Evolutionary conservation across 2,329 filamentous ascomycete species (phyloP), one percentile per base, ranked within the genome.

Genomic region (Westerdykella aurantiaca): DNA sequence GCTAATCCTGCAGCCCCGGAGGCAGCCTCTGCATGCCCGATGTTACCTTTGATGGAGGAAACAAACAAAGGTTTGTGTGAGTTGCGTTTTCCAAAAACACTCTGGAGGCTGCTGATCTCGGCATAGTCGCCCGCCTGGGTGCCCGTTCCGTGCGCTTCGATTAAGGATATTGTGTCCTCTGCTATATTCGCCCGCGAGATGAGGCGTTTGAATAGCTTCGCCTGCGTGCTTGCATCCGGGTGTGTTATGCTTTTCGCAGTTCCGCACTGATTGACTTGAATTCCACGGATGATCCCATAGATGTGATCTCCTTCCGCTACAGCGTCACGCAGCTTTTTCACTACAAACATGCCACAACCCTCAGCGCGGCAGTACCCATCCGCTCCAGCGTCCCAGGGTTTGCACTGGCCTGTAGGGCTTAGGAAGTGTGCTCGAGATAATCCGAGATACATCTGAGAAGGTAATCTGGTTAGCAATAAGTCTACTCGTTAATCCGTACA

Each of bases 291-390:
- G 9, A 60, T 47, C 6, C 51, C 57, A 3, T 48, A 43, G 22
- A 63, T 55, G 16, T 52, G 50, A 34, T 63, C 57, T 17, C 51
- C 42, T 33, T 58, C 55, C 4, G 41, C 38, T 6, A 58, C 33
- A 5, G 65, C 64, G 13, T 62, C 43, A 5, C 51, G 31, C 0
- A 61, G 46, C 2, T 47, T 46, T 37, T 65, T 67, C 18, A 66
- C 43, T 10, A 67, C 44, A 4, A 66, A 34, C 2, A 52, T 52
- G 0, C 41, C 61, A 6, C 54, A 51, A 11, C 57, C 62, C 22
- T 64, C 61, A 5, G 41, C 45, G 5, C 76, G 69, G 45, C 73
- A 76, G 48, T 78, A 79, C 7, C 76, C 76, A 54, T 77, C 72
- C 0, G 74, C 76, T 1, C 12, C 5, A 12, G 33, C 48, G 31